Conservation (phyloP, 768 basidiomycete genomes). For the Tremella yokohamensis region DNA sequence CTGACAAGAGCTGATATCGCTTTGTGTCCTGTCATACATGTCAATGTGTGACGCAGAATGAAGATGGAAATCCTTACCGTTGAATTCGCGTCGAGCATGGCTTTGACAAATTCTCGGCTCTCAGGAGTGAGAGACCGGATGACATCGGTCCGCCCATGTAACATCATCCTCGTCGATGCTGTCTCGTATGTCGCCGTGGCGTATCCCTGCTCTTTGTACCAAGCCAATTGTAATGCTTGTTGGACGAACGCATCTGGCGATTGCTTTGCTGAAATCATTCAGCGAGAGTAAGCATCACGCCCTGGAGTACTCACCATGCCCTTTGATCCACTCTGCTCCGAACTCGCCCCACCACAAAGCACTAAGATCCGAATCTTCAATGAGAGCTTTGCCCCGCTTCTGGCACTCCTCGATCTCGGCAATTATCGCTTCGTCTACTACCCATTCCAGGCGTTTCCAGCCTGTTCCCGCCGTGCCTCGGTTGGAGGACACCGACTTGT, state of each 20-base stretch:
- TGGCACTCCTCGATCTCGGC: conserved; percentile 62
- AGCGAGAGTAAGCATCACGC: conserved; percentile 3
- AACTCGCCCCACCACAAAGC: conserved; percentile 77
- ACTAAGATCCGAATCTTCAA: conserved; percentile 76
- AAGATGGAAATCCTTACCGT: conserved; percentile 40
- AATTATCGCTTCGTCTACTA: conserved; percentile 61
- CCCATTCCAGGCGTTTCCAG: conserved; percentile 73
- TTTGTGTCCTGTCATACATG: conserved; percentile 45
- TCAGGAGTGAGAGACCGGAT: conserved; percentile 71
- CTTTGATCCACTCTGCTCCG: conserved; percentile 83
- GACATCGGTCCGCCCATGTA: conserved; percentile 84
- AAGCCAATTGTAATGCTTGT: conserved; percentile 86
- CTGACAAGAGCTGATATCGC: conserved; percentile 59
- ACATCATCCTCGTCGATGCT: conserved; percentile 78
- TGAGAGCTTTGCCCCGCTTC: conserved; percentile 59
- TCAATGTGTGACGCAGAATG: conserved; percentile 28
- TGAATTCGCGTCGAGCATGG: conserved; percentile 59
- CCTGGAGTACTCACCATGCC: conserved; percentile 58
- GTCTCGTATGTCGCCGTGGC: conserved; percentile 93
- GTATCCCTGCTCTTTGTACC: conserved; percentile 70
- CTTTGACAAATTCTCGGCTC: conserved; percentile 70
- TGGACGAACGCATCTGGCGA: conserved; percentile 84
- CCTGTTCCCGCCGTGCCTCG: background rate
- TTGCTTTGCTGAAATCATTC: conserved; percentile 43
- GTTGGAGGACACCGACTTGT: conserved; percentile 54